Percentiles rank a stretch among this genome's conserved stretches.
These are phyloP conservation scores for Somion occarium DNA, from an alignment of 1,284 basidiomycete genomes.

Conservation along the genomic window DNA sequence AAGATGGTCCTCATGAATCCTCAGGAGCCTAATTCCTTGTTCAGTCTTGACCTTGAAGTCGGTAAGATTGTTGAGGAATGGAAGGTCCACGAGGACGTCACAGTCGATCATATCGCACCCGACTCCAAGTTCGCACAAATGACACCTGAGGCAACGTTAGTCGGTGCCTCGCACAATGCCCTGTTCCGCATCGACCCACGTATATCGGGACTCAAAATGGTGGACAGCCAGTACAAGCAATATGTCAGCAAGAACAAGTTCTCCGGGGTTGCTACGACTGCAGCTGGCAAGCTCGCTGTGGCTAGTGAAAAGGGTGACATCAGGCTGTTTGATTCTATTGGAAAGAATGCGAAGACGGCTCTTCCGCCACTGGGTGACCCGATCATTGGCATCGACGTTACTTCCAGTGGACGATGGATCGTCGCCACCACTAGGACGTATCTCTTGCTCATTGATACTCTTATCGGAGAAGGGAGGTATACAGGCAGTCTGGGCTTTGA, in stretches of 20 bases:
- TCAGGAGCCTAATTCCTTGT: slow-evolving; percentile 79
- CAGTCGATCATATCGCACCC: slow-evolving; percentile 87
- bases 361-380: slow-evolving; percentile 94
- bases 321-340: slow-evolving; percentile 91
- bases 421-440: slow-evolving; percentile 97
- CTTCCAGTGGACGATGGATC: slow-evolving; percentile 90
- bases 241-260: slow-evolving; percentile 96
- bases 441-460: slow-evolving; percentile 90
- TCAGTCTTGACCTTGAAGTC: slow-evolving; percentile 90
- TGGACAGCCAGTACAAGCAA: slow-evolving; percentile 94
- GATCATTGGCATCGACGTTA: slow-evolving; percentile 93
- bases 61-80: slow-evolving; percentile 99
- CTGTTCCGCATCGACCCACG: slow-evolving; percentile 98
- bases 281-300: slow-evolving; percentile 83
- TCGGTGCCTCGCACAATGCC: slow-evolving; percentile 91
- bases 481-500: slow-evolving; percentile 90
- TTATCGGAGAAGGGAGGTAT: slow-evolving; percentile 90
- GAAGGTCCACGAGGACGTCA: slow-evolving; percentile 90
- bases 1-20: slow-evolving; percentile 96
- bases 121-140: slow-evolving; percentile 95
- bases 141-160: slow-evolving; percentile 88
- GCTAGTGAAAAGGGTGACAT: slow-evolving; percentile 98
- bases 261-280: slow-evolving; percentile 89
- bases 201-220: slow-evolving; percentile 86
- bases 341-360: slow-evolving; percentile 99